phyloP scores from a whole-genome alignment of 306 rosid genomes.

The Sechiopsis laciniata region DNA sequence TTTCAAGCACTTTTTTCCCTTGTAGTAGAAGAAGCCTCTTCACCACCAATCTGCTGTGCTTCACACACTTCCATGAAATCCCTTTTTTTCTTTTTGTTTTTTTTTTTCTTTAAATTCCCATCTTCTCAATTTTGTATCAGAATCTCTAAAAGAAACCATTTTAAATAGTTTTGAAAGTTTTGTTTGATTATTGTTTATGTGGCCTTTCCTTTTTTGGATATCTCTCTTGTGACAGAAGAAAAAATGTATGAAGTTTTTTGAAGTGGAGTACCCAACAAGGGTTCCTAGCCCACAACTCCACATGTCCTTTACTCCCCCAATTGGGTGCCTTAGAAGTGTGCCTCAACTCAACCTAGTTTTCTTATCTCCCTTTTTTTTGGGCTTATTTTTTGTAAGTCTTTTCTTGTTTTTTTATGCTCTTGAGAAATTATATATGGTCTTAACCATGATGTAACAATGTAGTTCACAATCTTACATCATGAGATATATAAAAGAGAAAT shows the following conservation, averaged over 20 bases:
- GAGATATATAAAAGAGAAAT: too few relatives aligned
- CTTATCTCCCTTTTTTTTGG: background rate
- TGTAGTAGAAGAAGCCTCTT: constrained; percentile 43
- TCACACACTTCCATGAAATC: constrained; percentile 40
- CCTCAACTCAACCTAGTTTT: constrained; percentile 21
- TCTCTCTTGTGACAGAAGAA: constrained; percentile 45
- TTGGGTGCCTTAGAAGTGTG: constrained; percentile 78
- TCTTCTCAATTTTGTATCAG: constrained; percentile 22
- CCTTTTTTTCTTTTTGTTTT: background rate
- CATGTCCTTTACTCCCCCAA: constrained; percentile 35
- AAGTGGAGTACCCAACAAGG: constrained; percentile 38
- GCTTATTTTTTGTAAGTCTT: too few relatives aligned
- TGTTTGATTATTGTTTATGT: background rate
- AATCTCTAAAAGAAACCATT: constrained; percentile 23
- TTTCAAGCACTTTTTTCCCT: constrained; percentile 47
- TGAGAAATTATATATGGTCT: too few relatives aligned
- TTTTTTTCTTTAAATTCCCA: too few relatives aligned
- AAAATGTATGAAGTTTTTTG: constrained; percentile 17
- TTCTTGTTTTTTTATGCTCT: too few relatives aligned
- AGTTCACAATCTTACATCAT: too few relatives aligned
- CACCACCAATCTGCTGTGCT: constrained; percentile 54
- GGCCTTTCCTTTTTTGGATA: constrained; percentile 31
- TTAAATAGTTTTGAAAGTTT: background rate
- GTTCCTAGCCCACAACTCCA: constrained; percentile 23
- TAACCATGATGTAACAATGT: too few relatives aligned